phyloP scores from a whole-genome alignment of 495 filamentous ascomycete genomes.

The Xylaria sp. region DNA sequence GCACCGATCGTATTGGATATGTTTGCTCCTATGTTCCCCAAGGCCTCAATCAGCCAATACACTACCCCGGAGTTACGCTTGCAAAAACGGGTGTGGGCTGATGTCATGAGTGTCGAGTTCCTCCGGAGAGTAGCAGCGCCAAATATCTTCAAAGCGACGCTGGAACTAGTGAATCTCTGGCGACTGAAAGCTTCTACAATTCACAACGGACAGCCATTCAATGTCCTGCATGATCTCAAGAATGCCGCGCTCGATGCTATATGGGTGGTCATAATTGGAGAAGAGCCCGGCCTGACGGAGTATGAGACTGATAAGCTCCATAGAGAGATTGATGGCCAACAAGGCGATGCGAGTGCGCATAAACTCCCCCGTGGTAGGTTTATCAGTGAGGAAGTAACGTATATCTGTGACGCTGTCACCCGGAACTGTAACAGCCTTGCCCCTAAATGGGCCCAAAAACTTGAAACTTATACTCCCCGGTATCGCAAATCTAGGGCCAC shows the following conservation, averaged over 20 bases:
- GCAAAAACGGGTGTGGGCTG: conserved; percentile 44
- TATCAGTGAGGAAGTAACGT: conserved; percentile 35
- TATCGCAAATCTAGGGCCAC: conserved; percentile 35
- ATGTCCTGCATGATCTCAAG: conserved; percentile 40
- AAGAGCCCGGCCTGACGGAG: conserved; percentile 30
- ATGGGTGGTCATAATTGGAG: conserved; percentile 43
- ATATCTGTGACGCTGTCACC: conserved; percentile 34
- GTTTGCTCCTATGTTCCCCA: conserved; percentile 37
- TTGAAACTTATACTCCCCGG: conserved; percentile 30
- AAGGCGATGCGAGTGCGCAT: no score
- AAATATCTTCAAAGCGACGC: conserved; percentile 37
- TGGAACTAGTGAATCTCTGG: conserved; percentile 47
- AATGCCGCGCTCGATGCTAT: conserved; percentile 47
- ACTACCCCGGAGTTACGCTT: conserved; percentile 39
- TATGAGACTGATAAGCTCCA: conserved; percentile 35
- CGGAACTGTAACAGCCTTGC: conserved; percentile 19
- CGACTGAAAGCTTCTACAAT: conserved; percentile 32
- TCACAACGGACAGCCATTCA: conserved; percentile 34
- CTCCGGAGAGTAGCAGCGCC: conserved; percentile 40
- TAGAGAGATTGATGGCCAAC: conserved; percentile 16
- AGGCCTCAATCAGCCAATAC: conserved; percentile 34
- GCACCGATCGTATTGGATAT: conserved; percentile 26
- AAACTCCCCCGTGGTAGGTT: conserved; percentile 5
- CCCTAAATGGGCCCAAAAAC: conserved; percentile 28
- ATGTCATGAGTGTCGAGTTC: conserved; percentile 43